Evolutionary conservation across 2,329 filamentous ascomycete genomes (phyloP).

Genomic region (Apiospora rasikravindrae): DNA sequence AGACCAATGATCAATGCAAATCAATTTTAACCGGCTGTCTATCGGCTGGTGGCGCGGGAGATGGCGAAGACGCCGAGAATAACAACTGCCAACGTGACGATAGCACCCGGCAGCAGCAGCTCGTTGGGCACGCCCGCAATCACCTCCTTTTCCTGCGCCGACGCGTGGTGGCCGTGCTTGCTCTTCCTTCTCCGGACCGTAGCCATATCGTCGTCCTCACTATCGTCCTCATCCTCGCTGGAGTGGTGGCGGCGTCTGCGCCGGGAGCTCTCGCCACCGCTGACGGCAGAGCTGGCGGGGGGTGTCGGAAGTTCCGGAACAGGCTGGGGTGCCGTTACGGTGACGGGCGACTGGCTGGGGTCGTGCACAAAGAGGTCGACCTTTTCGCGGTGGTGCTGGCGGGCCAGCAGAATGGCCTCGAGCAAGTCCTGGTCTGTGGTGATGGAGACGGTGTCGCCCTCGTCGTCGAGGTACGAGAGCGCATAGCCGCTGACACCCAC

Average conservation of each 20-base stretch:
- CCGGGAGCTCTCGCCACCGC: slow-evolving; percentile 40
- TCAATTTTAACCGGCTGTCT: neutral
- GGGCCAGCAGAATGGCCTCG: slow-evolving; percentile 86
- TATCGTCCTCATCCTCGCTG: slow-evolving; percentile 59
- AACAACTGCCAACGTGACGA: slow-evolving; percentile 92
- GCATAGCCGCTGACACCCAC: slow-evolving; percentile 82
- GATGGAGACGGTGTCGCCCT: slow-evolving; percentile 95
- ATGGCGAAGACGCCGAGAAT: slow-evolving; percentile 94
- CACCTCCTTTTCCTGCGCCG: slow-evolving; percentile 70
- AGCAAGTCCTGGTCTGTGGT: slow-evolving; percentile 93
- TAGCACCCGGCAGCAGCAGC: slow-evolving; percentile 87
- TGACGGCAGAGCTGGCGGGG: slow-evolving; percentile 50
- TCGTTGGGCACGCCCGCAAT: slow-evolving; percentile 95
- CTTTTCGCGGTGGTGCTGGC: slow-evolving; percentile 81
- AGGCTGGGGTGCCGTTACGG: slow-evolving; percentile 58
- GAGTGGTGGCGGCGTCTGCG: slow-evolving; percentile 53
- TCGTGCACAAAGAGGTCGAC: slow-evolving; percentile 98
- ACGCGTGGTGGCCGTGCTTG: slow-evolving; percentile 43
- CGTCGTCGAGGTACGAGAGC: slow-evolving; percentile 94
- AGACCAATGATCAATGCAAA: slow-evolving; percentile 2
- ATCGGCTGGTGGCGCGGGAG: slow-evolving; percentile 64
- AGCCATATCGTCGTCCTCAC: slow-evolving; percentile 54
- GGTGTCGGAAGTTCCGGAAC: slow-evolving; percentile 53
- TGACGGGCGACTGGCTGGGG: slow-evolving; percentile 84
- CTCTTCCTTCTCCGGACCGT: slow-evolving; percentile 59